Conservation (phyloP, 2,329 filamentous ascomycete species). For the Diplocarpon mali region DNA sequence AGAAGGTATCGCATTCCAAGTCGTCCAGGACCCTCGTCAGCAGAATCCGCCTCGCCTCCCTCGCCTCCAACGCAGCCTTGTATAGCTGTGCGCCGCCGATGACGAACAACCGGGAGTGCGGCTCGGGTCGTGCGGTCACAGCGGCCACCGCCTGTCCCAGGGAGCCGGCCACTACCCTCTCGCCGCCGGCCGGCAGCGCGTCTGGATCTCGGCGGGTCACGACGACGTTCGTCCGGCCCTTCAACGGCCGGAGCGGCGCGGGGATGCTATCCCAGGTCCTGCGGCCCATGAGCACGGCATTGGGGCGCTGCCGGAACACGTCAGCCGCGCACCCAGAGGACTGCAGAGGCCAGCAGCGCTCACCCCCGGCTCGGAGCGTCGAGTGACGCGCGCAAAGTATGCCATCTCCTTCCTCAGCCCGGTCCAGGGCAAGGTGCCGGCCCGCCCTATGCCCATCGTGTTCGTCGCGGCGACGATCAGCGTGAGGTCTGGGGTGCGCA, state of each 20-base stretch:
- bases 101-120: conserved; percentile 48
- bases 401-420: conserved; percentile 84
- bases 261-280: conserved; percentile 96
- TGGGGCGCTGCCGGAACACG: conserved; percentile 28
- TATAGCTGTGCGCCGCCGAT: conserved; percentile 91
- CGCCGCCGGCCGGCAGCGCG: conserved; percentile 1
- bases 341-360: background rate
- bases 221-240: conserved; percentile 71
- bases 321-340: background rate
- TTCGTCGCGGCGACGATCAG: conserved; percentile 90
- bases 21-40: conserved; percentile 58
- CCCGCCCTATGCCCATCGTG: conserved; percentile 74
- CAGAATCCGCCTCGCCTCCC: conserved; percentile 50
- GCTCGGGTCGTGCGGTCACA: background rate
- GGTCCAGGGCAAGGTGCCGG: conserved; percentile 77
- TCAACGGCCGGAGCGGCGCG: conserved; percentile 63
- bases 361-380: conserved; percentile 35
- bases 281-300: conserved; percentile 91
- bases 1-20: conserved; percentile 68
- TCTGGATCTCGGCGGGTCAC: conserved; percentile 46
- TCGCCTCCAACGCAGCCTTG: conserved; percentile 49
- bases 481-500: conserved; percentile 49
- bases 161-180: conserved; percentile 4
- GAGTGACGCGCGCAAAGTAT: conserved; percentile 87
- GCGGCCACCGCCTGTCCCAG: conserved; percentile 7